Conservation (phyloP, 148 eudicot species). For the Camellia japonica region DNA sequence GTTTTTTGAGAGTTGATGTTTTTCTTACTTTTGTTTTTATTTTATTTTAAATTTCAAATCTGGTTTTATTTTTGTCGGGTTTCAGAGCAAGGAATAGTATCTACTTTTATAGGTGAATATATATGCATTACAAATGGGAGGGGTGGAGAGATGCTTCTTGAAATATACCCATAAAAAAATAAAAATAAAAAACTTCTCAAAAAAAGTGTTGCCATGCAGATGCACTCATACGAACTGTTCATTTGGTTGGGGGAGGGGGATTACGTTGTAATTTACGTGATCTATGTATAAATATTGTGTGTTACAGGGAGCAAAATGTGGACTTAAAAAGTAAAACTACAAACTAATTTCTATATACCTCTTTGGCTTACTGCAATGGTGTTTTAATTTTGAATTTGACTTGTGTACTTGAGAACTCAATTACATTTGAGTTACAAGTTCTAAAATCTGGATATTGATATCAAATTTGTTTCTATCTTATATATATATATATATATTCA, state of each 20-base stretch:
- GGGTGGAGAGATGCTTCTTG: background rate
- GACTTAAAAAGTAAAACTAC: background rate
- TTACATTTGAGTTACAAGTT: background rate
- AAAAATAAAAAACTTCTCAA: background rate
- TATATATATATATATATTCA: background rate
- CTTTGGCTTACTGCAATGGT: too few species aligned
- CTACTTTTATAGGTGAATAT: background rate
- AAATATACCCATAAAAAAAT: background rate
- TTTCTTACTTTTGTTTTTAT: background rate
- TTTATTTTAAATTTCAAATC: background rate
- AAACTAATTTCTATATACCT: background rate
- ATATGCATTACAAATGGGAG: background rate
- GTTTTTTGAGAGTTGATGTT: background rate
- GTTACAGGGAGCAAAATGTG: background rate
- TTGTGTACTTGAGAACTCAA: background rate
- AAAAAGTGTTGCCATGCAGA: background rate
- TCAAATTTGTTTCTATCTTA: background rate
- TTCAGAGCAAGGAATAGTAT: background rate
- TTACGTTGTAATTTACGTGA: background rate
- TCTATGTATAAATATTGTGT: background rate
- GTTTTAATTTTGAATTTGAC: background rate
- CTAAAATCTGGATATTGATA: background rate
- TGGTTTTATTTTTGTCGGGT: background rate
- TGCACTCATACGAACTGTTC: background rate
- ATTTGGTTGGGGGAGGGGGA: background rate